Base-by-base conservation (phyloP, 768 basidiomycete species). In the Rhizopogon sp. region DNA sequence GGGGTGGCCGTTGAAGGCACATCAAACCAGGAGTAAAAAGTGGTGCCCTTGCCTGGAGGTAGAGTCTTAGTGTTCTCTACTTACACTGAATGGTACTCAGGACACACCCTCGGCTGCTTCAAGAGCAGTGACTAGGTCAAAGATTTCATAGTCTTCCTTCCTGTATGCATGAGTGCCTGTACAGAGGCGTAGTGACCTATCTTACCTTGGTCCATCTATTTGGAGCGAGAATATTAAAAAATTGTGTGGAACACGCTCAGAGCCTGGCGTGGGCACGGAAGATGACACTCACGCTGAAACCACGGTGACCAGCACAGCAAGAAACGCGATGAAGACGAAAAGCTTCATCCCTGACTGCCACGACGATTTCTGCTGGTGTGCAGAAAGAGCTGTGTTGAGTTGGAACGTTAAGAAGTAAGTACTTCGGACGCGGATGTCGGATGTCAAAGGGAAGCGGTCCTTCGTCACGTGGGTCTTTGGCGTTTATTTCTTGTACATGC, bases 131-230 rank as follows among this genome's bases (percentile, higher is more conserved):
- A 96, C 93, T 13, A 97, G 79, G 72, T 97, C 95, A 65, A 98
- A 98, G 39, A 98, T 95, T 70, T 98, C 94, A 76, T 97, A 82
- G 74, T 98, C 94, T 72, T 95, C 89, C 88, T 93, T 60, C 56
- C 40, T 43, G 14, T 16, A 5, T 40, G 37, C 56, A 43, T 52
- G 11, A 58, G 51, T 22, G 31, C 7, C 13, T 52, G 37, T 35
- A 45, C 44, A 11, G 17, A 56, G 43, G 33, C 2, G n/a, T 22
- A 28, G 20, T 17, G 33, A 39, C 3, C 6, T 17, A 17, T 58
- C 70, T 52, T 56, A 86, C 87, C 72, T 87, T 88, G 49, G 86
- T 84, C 88, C 88, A 90, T 62, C 86, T 87, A 55, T n/a, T 59
- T 42, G 33, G 5, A 20, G 33, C 33, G 41, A 41, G 29, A 16